These are phyloP conservation scores for Caryopteris hybrid DNA, from an alignment of 305 asterid species.

Conservation along the genomic window DNA sequence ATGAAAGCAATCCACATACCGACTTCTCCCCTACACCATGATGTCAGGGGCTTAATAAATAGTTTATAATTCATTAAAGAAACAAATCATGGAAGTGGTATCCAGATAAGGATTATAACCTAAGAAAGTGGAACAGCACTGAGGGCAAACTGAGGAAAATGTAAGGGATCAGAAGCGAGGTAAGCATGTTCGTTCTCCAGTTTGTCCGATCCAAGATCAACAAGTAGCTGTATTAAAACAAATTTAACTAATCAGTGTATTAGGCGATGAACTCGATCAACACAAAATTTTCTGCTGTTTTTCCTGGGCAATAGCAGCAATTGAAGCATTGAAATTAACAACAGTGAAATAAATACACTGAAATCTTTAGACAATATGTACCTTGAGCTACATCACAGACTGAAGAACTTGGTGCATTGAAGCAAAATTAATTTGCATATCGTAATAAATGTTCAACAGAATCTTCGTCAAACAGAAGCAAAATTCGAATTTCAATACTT, in stretches of 20 bases:
- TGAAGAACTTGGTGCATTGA: neutral
- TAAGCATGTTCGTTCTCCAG: constrained; percentile 92
- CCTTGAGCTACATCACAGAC: too few relatives aligned
- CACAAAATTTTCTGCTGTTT: neutral
- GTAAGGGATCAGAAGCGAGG: constrained; percentile 78
- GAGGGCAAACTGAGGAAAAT: constrained; percentile 78
- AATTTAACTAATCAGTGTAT: neutral
- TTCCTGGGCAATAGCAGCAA: neutral
- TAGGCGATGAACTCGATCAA: neutral
- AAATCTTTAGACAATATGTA: too few relatives aligned
- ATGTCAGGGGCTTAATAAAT: constrained; percentile 3
- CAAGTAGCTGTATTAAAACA: constrained; percentile 49
- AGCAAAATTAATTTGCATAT: neutral
- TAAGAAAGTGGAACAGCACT: constrained; percentile 51
- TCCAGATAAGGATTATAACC: constrained; percentile 34
- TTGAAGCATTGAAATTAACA: neutral
- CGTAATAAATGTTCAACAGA: neutral
- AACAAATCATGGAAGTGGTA: too few relatives aligned
- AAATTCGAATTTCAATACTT: too few relatives aligned
- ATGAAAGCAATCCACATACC: constrained; percentile 86
- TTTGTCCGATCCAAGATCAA: constrained; percentile 93
- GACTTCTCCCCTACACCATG: constrained; percentile 65
- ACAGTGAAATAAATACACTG: neutral
- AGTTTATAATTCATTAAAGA: neutral
- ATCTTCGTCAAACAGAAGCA: neutral